Evolutionary conservation across 2,329 filamentous ascomycete genomes (phyloP).

Genomic region (Nemania sp.): DNA sequence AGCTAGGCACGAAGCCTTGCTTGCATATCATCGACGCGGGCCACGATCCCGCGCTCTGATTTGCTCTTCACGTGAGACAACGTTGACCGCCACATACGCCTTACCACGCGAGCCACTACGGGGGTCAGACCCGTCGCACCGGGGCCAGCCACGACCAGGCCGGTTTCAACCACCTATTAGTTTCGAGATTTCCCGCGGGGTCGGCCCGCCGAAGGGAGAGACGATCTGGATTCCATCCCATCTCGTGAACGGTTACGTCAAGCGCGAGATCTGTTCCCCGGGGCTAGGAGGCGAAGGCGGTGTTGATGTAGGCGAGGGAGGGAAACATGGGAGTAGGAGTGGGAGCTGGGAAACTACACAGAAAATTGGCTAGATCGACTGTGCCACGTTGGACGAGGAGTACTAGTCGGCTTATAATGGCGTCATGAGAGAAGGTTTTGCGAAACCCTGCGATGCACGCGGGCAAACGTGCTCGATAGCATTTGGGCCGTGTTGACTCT

Average conservation of each 20-base stretch:
- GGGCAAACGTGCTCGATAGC: not conserved
- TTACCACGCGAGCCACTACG: not conserved
- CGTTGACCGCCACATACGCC: not conserved
- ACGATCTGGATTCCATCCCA: not conserved
- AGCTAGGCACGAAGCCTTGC: not conserved
- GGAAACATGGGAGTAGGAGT: too few species aligned
- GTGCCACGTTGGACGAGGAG: not conserved
- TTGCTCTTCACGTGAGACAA: not conserved
- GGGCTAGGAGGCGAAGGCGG: not conserved
- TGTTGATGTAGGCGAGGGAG: not conserved
- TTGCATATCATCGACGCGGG: not conserved
- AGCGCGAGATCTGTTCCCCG: not conserved
- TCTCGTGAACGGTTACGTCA: not conserved
- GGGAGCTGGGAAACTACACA: not conserved
- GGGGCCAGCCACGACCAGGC: not conserved
- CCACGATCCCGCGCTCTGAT: not conserved
- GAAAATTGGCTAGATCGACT: not conserved
- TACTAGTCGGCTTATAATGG: not conserved
- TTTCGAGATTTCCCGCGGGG: not conserved
- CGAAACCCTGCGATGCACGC: not conserved
- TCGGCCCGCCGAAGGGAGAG: not conserved
- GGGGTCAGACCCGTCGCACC: not conserved
- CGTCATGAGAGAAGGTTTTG: not conserved
- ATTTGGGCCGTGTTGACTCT: not conserved
- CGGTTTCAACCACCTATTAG: too few species aligned